phyloP scores from a whole-genome alignment of 306 rosid genomes.

The Quercus parvula region DNA sequence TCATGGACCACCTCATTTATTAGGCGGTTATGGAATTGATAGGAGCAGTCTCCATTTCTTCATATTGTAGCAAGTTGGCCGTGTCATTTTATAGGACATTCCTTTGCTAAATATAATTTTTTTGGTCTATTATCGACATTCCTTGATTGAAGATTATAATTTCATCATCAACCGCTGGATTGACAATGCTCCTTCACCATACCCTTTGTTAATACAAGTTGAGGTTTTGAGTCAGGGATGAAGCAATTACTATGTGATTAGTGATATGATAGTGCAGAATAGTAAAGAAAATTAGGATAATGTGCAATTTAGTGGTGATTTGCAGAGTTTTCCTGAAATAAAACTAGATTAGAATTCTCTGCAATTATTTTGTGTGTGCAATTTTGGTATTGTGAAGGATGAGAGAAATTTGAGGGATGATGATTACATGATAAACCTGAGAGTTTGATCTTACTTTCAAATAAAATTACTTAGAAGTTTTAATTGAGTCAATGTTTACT shows the following conservation, averaged over 20 bases:
- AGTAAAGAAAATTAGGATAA: background rate
- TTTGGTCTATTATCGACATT: conserved; percentile 29
- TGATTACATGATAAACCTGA: too few species aligned
- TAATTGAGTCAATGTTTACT: too few species aligned
- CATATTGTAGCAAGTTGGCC: conserved; percentile 24
- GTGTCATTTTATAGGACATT: conserved; percentile 21
- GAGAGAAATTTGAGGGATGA: too few species aligned
- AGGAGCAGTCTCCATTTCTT: conserved; percentile 29
- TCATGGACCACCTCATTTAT: conserved; percentile 39
- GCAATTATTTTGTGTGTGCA: too few species aligned
- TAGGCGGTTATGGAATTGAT: conserved; percentile 40
- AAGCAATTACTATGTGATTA: background rate
- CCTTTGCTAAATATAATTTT: background rate
- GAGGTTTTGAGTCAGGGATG: conserved; percentile 7
- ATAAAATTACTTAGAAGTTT: too few species aligned
- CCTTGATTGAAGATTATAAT: conserved; percentile 29
- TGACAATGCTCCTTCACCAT: conserved; percentile 7
- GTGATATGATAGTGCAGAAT: background rate
- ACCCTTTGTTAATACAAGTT: background rate
- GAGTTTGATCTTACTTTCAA: too few species aligned
- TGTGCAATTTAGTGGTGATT: background rate
- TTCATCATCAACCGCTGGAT: conserved; percentile 25
- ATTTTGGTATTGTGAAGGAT: too few species aligned
- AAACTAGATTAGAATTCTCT: too few species aligned
- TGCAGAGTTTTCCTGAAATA: background rate